Conservation (phyloP, 2,329 filamentous ascomycete genomes). For the Cordyceps farinosa region DNA sequence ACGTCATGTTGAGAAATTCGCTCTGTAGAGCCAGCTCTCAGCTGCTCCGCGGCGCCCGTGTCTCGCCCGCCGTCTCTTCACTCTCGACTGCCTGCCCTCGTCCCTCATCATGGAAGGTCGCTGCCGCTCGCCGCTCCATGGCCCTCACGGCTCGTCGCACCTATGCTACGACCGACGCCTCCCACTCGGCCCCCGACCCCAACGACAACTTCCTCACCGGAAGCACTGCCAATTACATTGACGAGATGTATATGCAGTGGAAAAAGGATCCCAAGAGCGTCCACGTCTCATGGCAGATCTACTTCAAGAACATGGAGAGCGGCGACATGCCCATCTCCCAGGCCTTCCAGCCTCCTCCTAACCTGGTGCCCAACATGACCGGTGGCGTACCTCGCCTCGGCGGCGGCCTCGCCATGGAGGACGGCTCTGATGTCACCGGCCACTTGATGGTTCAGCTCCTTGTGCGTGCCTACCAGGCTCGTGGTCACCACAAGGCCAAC, state of each 20-base stretch:
- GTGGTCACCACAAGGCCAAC: slow-evolving; percentile 96
- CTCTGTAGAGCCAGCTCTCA: slow-evolving; percentile 62
- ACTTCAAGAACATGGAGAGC: slow-evolving; percentile 99
- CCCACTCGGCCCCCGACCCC: slow-evolving; percentile 62
- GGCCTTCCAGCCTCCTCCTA: slow-evolving; percentile 94
- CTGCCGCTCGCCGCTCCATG: slow-evolving; percentile 46
- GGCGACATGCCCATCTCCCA: slow-evolving; percentile 97
- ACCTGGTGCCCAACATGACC: slow-evolving; percentile 76
- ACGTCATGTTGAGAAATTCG: slow-evolving; percentile 69
- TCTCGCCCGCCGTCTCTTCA: slow-evolving; percentile 40
- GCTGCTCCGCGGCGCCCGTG: slow-evolving; percentile 55
- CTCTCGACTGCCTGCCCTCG: slow-evolving; percentile 39
- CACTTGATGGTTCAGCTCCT: slow-evolving; percentile 98
- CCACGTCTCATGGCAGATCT: slow-evolving; percentile 97
- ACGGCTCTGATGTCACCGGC: slow-evolving; percentile 83
- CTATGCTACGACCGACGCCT: slow-evolving; percentile 49
- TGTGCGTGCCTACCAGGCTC: slow-evolving; percentile 94
- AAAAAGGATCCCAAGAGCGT: slow-evolving; percentile 90
- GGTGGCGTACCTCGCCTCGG: slow-evolving; percentile 72
- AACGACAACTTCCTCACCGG: slow-evolving; percentile 96
- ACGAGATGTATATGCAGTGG: slow-evolving; percentile 99
- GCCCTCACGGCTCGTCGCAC: slow-evolving; percentile 48
- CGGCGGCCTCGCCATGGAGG: slow-evolving; percentile 63
- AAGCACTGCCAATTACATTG: slow-evolving; percentile 97
- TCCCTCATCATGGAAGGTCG: slow-evolving; percentile 43